Conservation (phyloP, 164 flowering plant species). For the Aristolochia fimbriata region DNA sequence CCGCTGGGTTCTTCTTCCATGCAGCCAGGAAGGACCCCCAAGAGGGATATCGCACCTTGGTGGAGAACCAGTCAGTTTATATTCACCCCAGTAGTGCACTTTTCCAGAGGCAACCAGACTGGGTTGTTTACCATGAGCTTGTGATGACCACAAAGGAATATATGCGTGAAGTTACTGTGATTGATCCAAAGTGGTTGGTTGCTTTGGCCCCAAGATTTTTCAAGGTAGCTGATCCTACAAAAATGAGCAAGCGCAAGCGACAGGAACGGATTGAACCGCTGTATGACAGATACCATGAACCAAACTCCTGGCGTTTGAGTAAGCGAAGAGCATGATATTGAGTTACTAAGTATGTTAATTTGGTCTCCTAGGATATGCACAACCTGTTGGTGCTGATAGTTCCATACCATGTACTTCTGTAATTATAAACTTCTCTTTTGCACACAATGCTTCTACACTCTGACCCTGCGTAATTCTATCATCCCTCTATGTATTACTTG, state of each 20-base stretch:
- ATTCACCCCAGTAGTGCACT: slow-evolving; percentile 90
- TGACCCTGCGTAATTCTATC: too few relatives aligned
- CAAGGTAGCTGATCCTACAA: slow-evolving; percentile 78
- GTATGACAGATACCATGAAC: slow-evolving; percentile 82
- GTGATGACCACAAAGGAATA: slow-evolving; percentile 93
- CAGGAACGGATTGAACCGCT: slow-evolving; percentile 86
- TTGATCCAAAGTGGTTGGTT: slow-evolving; percentile 88
- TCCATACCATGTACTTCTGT: too few relatives aligned
- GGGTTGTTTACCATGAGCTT: slow-evolving; percentile 86
- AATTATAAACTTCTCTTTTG: too few relatives aligned
- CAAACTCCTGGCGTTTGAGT: slow-evolving; percentile 87
- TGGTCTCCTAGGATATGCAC: too few relatives aligned
- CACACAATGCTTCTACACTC: too few relatives aligned
- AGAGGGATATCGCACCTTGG: slow-evolving; percentile 54
- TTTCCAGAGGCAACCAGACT: slow-evolving; percentile 80
- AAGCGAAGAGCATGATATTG: slow-evolving; percentile 53
- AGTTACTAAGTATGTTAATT: not conserved
- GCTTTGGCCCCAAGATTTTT: slow-evolving; percentile 82
- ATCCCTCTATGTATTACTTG: too few relatives aligned
- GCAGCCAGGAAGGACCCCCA: slow-evolving; percentile 82
- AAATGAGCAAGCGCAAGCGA: slow-evolving; percentile 85
- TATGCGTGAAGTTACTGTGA: slow-evolving; percentile 76
- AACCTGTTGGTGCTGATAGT: too few relatives aligned
- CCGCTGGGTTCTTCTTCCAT: slow-evolving; percentile 86
- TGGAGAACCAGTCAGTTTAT: slow-evolving; percentile 83